A percentile compares a stretch with the other conserved stretches of the same genome.
These are phyloP conservation scores for Agrocybe chaxingu DNA, from an alignment of 768 basidiomycete genomes.

Conservation along the genomic window DNA sequence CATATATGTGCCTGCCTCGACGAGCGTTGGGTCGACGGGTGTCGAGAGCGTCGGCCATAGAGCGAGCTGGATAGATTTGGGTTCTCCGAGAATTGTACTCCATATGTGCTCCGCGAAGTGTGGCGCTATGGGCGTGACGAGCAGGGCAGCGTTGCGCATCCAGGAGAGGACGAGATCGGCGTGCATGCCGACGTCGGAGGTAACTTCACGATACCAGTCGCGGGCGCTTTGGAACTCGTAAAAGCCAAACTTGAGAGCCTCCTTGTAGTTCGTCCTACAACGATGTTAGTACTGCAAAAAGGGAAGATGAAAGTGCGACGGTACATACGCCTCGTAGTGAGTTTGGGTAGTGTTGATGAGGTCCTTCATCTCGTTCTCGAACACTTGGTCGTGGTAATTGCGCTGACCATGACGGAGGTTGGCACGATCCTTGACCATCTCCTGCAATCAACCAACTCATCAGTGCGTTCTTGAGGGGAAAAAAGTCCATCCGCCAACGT, in stretches of 20 bases:
- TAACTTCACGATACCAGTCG: conserved; percentile 96
- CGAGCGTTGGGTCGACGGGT: conserved; percentile 57
- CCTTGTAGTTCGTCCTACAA: conserved; percentile 87
- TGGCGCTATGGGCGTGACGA: conserved; percentile 85
- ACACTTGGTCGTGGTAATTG: conserved; percentile 85
- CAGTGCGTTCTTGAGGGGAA: background rate
- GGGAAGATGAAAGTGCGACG: background rate
- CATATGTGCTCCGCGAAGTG: conserved; percentile 95
- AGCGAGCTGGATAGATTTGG: conserved; percentile 77
- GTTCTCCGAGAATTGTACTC: conserved; percentile 67
- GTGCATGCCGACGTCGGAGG: conserved; percentile 88
- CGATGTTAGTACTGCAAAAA: background rate
- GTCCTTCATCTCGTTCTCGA: conserved; percentile 88
- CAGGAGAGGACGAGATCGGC: conserved; percentile 80
- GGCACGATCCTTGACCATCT: conserved; percentile 70
- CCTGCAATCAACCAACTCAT: conserved; percentile 40
- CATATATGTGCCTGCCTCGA: conserved; percentile 84
- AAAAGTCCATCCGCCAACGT: conserved; percentile 26
- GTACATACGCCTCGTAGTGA: conserved; percentile 76
- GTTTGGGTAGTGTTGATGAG: conserved; percentile 79
- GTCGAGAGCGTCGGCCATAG: conserved; percentile 71
- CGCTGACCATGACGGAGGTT: conserved; percentile 72
- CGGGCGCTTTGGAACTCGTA: conserved; percentile 91
- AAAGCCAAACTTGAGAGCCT: conserved; percentile 91
- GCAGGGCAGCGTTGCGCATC: conserved; percentile 77